These are phyloP conservation scores for Naganishia albida DNA, from an alignment of 1,284 basidiomycete genomes.

Conservation along the genomic window DNA sequence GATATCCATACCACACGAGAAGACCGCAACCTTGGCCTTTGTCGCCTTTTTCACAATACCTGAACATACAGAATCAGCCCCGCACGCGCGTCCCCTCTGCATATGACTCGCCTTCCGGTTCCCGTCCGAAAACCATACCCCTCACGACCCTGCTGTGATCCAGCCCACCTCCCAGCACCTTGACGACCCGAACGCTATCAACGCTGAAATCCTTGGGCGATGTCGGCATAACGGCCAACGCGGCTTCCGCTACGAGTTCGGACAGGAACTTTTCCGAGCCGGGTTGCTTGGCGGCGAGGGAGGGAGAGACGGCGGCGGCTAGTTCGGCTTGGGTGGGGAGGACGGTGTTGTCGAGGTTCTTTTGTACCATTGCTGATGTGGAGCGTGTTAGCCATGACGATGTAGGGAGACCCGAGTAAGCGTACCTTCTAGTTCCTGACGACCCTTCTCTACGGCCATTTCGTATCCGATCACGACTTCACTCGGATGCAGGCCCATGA, in stretches of 20 bases:
- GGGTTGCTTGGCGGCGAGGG: constrained; percentile 96
- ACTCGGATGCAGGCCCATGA: constrained; percentile 96
- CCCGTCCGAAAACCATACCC: constrained; percentile 97
- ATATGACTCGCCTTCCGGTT: constrained; percentile 74
- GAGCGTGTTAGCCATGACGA: background rate
- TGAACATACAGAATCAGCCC: constrained; percentile 42
- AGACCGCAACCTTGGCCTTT: constrained; percentile 88
- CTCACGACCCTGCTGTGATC: constrained; percentile 82
- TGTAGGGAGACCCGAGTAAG: background rate
- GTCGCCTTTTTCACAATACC: constrained; percentile 77
- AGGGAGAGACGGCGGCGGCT: constrained; percentile 77
- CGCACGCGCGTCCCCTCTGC: background rate
- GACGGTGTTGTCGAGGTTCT: constrained; percentile 20
- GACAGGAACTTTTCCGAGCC: constrained; percentile 85
- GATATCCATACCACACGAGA: constrained; percentile 87
- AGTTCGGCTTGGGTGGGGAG: constrained; percentile 79
- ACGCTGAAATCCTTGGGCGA: constrained; percentile 93
- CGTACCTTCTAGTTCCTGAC: constrained; percentile 87
- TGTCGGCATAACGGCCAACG: constrained; percentile 82
- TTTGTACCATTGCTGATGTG: constrained; percentile 9
- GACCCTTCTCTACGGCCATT: constrained; percentile 80
- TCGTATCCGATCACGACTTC: constrained; percentile 95
- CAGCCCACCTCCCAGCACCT: constrained; percentile 93
- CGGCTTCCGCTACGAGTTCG: constrained; percentile 86
- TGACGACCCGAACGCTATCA: constrained; percentile 97